These are phyloP conservation scores for Sporothrix phasma DNA, from an alignment of 2,329 filamentous ascomycete genomes.

Conservation along the genomic window DNA sequence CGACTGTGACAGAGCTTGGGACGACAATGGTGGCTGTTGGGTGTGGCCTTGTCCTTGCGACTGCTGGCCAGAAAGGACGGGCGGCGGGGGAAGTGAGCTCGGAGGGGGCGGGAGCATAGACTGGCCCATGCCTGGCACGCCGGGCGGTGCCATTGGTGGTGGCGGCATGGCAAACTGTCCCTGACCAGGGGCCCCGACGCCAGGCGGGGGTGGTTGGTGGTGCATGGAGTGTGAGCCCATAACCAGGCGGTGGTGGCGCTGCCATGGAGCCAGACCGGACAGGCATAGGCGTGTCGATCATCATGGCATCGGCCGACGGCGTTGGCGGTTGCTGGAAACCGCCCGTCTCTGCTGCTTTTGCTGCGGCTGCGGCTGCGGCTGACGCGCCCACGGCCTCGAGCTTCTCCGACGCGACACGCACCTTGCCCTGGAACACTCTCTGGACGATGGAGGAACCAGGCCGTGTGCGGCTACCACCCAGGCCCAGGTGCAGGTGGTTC, in stretches of 20 bases:
- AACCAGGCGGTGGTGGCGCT: constrained; percentile 11
- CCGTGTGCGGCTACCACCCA: constrained; percentile 82
- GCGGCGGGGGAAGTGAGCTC: neutral
- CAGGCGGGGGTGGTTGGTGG: neutral
- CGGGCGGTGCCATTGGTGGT: constrained; percentile 5
- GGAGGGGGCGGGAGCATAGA: neutral
- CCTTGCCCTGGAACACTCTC: constrained; percentile 81
- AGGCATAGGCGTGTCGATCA: constrained; percentile 12
- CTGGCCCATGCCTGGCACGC: neutral
- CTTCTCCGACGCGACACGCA: constrained; percentile 80
- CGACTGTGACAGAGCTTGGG: neutral
- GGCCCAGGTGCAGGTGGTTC: constrained; percentile 83
- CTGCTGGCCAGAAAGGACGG: neutral
- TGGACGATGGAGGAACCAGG: constrained; percentile 80
- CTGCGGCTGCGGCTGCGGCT: constrained; percentile 13
- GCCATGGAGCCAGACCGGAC: neutral
- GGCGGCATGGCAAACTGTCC: constrained; percentile 2
- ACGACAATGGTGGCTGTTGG: neutral
- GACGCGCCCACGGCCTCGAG: constrained; percentile 19
- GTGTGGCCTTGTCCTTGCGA: neutral
- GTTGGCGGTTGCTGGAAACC: neutral
- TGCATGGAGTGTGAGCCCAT: neutral
- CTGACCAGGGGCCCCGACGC: neutral
- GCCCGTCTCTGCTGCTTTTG: neutral
- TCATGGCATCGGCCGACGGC: constrained; percentile 15